A percentile compares a stretch with the other conserved stretches of the same genome.
These are phyloP conservation scores for Carex cristatella DNA, from an alignment of 176 grass and related monocot species.

Conservation along the genomic window DNA sequence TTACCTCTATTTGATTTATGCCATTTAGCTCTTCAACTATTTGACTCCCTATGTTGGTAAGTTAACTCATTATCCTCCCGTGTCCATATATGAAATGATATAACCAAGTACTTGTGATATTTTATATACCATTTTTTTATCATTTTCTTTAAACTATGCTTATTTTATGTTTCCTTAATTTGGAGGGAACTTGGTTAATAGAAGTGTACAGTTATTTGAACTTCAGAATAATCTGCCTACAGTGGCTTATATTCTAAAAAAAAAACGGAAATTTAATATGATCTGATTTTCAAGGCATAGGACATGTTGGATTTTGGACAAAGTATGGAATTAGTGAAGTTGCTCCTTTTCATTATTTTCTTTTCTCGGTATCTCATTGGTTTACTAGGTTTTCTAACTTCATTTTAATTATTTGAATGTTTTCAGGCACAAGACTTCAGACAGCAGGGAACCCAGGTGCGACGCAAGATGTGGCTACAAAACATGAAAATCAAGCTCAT, in stretches of 20 bases:
- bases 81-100: not conserved
- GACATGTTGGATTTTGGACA: not conserved
- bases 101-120: not conserved
- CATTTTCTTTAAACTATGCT: not conserved
- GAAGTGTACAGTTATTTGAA: not conserved
- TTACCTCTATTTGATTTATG: not conserved
- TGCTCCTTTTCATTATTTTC: not conserved
- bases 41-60: not conserved
- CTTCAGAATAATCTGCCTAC: not conserved
- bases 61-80: not conserved
- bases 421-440: conserved; percentile 83
- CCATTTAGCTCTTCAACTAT: not conserved
- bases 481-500: conserved; percentile 99
- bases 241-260: too few relatives aligned
- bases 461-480: conserved; percentile 92
- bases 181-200: not conserved
- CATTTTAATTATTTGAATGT: not conserved
- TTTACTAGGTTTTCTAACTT: not conserved
- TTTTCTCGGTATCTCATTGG: not conserved
- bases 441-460: conserved; percentile 62
- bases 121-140: not conserved
- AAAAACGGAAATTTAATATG: too few relatives aligned
- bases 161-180: not conserved
- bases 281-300: not conserved
- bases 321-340: not conserved